Evolutionary conservation across 1,284 basidiomycete species (phyloP).

Genomic region (Ustilago lituana): DNA sequence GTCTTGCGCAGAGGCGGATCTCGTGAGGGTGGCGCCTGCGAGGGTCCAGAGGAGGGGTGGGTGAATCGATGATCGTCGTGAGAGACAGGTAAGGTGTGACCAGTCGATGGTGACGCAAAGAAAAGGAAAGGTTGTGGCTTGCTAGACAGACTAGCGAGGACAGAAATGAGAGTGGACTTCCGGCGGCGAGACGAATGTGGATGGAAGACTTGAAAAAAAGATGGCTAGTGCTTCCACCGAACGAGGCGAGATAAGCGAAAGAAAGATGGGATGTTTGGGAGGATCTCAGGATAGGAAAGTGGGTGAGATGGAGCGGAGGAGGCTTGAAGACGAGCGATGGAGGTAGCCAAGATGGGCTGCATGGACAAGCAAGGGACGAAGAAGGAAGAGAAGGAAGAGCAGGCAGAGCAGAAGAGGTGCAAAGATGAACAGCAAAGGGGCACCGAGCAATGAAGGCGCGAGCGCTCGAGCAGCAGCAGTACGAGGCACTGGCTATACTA

Average conservation of each 20-base stretch:
- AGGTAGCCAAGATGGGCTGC: slow-evolving; percentile 16
- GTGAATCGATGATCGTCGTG: no score
- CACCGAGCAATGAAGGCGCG: no score
- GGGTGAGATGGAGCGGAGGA: neutral
- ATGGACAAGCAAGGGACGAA: slow-evolving; percentile 10
- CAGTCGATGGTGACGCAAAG: neutral
- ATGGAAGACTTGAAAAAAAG: neutral
- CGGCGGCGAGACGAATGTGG: slow-evolving; percentile 13
- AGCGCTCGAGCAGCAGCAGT: no score
- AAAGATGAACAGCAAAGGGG: slow-evolving; percentile 1
- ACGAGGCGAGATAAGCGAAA: slow-evolving; percentile 12
- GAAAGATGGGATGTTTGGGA: neutral
- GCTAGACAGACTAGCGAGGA: neutral
- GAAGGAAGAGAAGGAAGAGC: neutral
- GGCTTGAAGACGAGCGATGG: slow-evolving; percentile 11
- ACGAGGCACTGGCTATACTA: no score
- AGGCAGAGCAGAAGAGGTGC: neutral
- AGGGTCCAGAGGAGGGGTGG: no score
- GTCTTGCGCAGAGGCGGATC: no score
- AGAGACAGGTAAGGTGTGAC: no score
- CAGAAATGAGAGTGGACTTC: neutral
- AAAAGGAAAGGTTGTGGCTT: neutral
- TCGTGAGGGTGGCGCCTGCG: no score
- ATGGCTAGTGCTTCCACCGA: slow-evolving; percentile 4
- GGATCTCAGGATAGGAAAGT: neutral